phyloP scores from a whole-genome alignment of 768 basidiomycete species.

The Crepidotus variabilis region DNA sequence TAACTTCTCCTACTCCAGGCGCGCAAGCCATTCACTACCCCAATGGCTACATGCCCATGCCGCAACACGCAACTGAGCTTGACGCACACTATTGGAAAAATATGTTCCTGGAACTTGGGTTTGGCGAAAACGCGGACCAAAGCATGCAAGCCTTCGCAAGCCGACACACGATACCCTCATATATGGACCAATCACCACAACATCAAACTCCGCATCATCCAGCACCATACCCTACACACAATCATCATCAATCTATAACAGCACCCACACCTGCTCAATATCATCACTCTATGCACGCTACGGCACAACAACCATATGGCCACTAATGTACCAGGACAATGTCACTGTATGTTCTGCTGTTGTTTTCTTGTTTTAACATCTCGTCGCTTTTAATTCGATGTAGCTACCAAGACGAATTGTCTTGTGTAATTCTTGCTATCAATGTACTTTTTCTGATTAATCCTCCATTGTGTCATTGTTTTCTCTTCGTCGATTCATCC shows the following conservation, averaged over 20 bases:
- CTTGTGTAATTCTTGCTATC: too few species aligned
- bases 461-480: too few species aligned
- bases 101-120: slow-evolving; percentile 74
- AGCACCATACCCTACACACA: neutral
- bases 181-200: slow-evolving; percentile 16
- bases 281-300: slow-evolving; percentile 3
- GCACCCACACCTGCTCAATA: slow-evolving; percentile 3
- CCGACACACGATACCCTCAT: slow-evolving; percentile 19
- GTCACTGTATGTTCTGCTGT: too few species aligned
- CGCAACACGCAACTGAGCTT: slow-evolving; percentile 47
- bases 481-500: neutral
- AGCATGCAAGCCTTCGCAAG: slow-evolving; percentile 6
- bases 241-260: neutral
- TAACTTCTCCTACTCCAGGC: too few species aligned
- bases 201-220: slow-evolving; percentile 12
- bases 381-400: too few species aligned
- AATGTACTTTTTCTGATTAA: too few species aligned
- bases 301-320: slow-evolving; percentile 4
- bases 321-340: neutral
- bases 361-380: too few species aligned
- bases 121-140: slow-evolving; percentile 44
- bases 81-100: slow-evolving; percentile 71
- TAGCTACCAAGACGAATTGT: too few species aligned
- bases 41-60: slow-evolving; percentile 30
- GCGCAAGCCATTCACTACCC: slow-evolving; percentile 21